phyloP scores from a whole-genome alignment of 2,329 filamentous ascomycete species.

The Neonectria ditissima region DNA sequence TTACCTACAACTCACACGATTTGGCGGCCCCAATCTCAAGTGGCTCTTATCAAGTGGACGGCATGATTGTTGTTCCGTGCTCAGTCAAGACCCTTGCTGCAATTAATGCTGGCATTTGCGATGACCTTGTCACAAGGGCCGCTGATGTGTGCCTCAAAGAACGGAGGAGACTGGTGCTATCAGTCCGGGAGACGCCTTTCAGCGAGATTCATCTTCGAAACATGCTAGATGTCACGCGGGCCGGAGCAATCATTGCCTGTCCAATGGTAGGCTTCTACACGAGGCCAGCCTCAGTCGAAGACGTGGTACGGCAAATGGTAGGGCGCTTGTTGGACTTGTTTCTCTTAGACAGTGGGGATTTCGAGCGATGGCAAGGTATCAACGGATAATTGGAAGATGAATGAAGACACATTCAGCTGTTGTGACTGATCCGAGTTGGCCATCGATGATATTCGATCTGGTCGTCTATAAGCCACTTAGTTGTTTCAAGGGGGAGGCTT shows the following conservation, averaged over 20 bases:
- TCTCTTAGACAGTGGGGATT: conserved; percentile 54
- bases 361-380: conserved; percentile 52
- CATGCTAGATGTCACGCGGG: conserved; percentile 55
- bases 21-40: conserved; percentile 35
- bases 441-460: neutral
- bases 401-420: too few relatives aligned
- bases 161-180: conserved; percentile 53
- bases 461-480: accelerated
- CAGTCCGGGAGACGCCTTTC: conserved; percentile 58
- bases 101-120: conserved; percentile 56
- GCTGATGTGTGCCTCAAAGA: conserved; percentile 63
- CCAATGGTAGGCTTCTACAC: conserved; percentile 60
- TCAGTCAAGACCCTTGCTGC: conserved; percentile 62
- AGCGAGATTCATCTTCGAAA: conserved; percentile 61
- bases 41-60: conserved; percentile 45
- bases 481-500: neutral
- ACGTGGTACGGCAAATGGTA: conserved; percentile 59
- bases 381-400: neutral
- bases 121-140: conserved; percentile 59
- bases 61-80: conserved; percentile 63
- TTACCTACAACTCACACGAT: conserved; percentile 33
- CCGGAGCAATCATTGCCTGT: conserved; percentile 58
- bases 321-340: conserved; percentile 60
- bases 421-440: neutral
- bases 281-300: conserved; percentile 52